Base-by-base conservation (phyloP, 2,329 filamentous ascomycete genomes). In the Fusarium camptoceras region DNA sequence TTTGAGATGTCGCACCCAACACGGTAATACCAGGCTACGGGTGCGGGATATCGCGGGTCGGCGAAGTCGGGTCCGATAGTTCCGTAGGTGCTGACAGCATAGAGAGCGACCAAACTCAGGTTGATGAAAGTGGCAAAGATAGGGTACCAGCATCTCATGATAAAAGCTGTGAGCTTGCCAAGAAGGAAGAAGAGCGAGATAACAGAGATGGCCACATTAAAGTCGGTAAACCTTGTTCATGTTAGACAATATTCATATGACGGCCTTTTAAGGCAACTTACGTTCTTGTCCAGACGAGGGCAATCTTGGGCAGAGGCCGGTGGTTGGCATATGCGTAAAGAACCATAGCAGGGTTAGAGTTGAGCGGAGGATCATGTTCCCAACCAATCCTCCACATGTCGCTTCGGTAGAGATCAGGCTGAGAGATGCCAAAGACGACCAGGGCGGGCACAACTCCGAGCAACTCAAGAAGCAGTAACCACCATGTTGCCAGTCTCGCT, bases 241-340 rank as follows among this genome's bases (percentile, higher is more conserved):
- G 48, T 71, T 41, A 66, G 53, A 30, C 25, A 12, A 39, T 37
- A n/a, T 18, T n/a, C 15, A 18, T 14, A 15, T 15, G n/a, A 42
- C 49, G 27, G 30, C 31, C 55, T 25, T 16, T 12, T 15, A 16
- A 34, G 24, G 47, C 49, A 42, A 87, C 91, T 82, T 79, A 94
- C 92, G 86, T 87, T 76, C 84, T 81, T 64, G 90, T 91, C 92
- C 92, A 95, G 16, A 94, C 86, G 56, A 94, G 81, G 2, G 92
- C 91, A 12, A 88, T 82, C 34, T 83, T 83, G 1, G 89, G 88
- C 16, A 90, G 81, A 1, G 89, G 85, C 56, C 83, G 80, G 76
- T 93, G 87, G 76, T 94, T 94, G 54, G 91, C 91, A 75, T 91
- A 90, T 34, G 90, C 90, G 78, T 92, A 94, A 34, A 94, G 79